These are phyloP conservation scores for Filobasidium wieringae DNA, from an alignment of 768 basidiomycete species.

Conservation along the genomic window DNA sequence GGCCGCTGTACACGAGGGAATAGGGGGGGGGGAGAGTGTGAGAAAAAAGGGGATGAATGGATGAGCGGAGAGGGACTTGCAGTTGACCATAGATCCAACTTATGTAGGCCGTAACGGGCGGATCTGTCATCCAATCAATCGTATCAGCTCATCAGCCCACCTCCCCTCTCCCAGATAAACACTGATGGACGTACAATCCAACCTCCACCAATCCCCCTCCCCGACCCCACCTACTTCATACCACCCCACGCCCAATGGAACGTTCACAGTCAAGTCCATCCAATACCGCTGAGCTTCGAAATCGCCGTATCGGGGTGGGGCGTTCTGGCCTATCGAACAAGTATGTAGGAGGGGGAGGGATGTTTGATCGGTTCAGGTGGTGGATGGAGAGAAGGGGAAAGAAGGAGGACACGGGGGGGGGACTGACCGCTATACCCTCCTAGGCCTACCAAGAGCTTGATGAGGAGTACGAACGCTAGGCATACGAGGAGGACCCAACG, in stretches of 20 bases:
- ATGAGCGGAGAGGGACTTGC: slow-evolving; percentile 44
- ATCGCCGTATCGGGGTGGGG: slow-evolving; percentile 79
- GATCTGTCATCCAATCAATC: slow-evolving; percentile 41
- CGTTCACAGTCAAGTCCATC: slow-evolving; percentile 79
- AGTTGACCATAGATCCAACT: slow-evolving; percentile 70
- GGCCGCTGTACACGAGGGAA: slow-evolving; percentile 40
- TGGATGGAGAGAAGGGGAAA: not conserved
- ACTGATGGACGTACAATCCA: slow-evolving; percentile 49
- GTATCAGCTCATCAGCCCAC: not conserved
- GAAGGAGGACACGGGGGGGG: not conserved
- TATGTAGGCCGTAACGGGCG: slow-evolving; percentile 78
- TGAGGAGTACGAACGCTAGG: not conserved
- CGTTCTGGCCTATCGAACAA: slow-evolving; percentile 44
- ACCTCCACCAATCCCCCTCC: slow-evolving; percentile 69
- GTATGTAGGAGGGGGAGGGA: not conserved
- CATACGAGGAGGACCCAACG: no score
- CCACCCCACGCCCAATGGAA: slow-evolving; percentile 56
- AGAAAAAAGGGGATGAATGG: slow-evolving; percentile 6
- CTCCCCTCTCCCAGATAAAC: not conserved
- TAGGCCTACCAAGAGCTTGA: slow-evolving; percentile 1
- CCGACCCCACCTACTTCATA: slow-evolving; percentile 57
- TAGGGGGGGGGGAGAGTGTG: not conserved
- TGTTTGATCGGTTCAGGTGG: not conserved
- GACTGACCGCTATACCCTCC: slow-evolving; percentile 6
- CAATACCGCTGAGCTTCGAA: slow-evolving; percentile 90